Conservation (phyloP, 2,329 filamentous ascomycete genomes). For the Ciborinia camelliae region DNA sequence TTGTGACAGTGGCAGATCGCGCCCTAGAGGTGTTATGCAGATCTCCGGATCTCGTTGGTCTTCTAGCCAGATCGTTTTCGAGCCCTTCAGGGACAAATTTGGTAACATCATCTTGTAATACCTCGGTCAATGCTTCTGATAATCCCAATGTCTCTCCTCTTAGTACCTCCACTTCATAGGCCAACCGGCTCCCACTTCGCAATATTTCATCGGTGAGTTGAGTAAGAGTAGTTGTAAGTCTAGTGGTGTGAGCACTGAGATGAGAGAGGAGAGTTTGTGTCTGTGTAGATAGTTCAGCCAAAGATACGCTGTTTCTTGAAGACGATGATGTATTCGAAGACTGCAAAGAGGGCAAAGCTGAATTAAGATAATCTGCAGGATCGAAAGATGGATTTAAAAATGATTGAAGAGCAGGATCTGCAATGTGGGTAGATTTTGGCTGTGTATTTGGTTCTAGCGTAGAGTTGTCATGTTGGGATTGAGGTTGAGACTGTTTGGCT, state of each 20-base stretch:
- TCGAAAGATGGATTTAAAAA: conserved; percentile 79
- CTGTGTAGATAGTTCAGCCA: conserved; percentile 75
- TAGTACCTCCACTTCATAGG: conserved; percentile 91
- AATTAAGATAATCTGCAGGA: conserved; percentile 80
- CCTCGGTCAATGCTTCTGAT: conserved; percentile 72
- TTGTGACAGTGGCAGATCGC: conserved; percentile 30
- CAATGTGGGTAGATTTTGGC: conserved; percentile 55
- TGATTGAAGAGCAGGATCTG: conserved; percentile 68
- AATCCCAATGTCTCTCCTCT: conserved; percentile 84
- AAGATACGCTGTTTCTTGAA: conserved; percentile 45
- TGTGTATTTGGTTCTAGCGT: conserved; percentile 20
- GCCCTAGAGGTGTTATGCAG: conserved; percentile 27
- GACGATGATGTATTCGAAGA: conserved; percentile 29
- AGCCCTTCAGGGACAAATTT: conserved; percentile 61
- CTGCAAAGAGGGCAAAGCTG: conserved; percentile 66
- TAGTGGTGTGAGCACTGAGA: conserved; percentile 82
- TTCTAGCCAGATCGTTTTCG: conserved; percentile 30
- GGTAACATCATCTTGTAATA: conserved; percentile 65
- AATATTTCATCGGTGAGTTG: conserved; percentile 93
- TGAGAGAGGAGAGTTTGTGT: conserved; percentile 83
- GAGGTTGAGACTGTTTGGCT: conserved; percentile 15
- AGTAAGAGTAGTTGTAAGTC: conserved; percentile 76
- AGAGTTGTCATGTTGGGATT: conserved; percentile 19
- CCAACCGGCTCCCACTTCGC: conserved; percentile 78
- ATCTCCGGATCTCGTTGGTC: conserved; percentile 30